Percentiles rank a stretch among this genome's conserved stretches.
phyloP scores from a whole-genome alignment of 1,284 basidiomycete genomes.

The Ustilago curta region DNA sequence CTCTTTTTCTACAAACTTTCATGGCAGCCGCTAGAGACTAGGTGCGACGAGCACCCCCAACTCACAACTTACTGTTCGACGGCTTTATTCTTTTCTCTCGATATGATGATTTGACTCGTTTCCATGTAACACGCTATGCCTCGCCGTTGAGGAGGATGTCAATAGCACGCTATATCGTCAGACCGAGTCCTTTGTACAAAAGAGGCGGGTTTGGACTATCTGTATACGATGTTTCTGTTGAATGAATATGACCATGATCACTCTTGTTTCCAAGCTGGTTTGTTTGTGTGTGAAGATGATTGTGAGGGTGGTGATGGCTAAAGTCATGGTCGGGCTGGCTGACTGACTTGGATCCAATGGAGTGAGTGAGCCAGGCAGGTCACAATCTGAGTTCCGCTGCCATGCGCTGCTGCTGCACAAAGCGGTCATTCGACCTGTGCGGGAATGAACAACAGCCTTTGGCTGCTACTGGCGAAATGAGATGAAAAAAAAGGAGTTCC shows the following conservation, averaged over 20 bases:
- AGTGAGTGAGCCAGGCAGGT: no score
- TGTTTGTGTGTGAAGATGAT: background rate
- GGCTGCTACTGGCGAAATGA: background rate
- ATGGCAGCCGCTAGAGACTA: background rate
- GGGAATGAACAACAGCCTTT: background rate
- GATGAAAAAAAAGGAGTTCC: constrained; percentile 8
- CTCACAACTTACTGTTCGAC: background rate
- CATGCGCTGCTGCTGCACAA: constrained; percentile 1
- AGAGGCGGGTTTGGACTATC: background rate
- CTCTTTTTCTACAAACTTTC: background rate
- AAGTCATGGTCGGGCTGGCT: background rate
- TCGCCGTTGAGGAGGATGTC: background rate
- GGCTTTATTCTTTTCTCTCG: background rate
- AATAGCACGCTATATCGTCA: constrained; percentile 17
- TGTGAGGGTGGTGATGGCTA: no score
- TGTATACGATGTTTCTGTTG: background rate
- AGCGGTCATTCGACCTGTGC: constrained; percentile 7
- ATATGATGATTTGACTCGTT: background rate
- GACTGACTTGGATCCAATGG: background rate
- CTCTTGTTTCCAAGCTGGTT: background rate
- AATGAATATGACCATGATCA: constrained; percentile 15
- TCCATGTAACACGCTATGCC: constrained; percentile 21
- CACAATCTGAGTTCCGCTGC: no score
- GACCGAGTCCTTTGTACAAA: no score
- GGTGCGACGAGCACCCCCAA: constrained; percentile 1